phyloP scores from a whole-genome alignment of 108 stramenopile genomes.

The Nitzschia sp. region DNA sequence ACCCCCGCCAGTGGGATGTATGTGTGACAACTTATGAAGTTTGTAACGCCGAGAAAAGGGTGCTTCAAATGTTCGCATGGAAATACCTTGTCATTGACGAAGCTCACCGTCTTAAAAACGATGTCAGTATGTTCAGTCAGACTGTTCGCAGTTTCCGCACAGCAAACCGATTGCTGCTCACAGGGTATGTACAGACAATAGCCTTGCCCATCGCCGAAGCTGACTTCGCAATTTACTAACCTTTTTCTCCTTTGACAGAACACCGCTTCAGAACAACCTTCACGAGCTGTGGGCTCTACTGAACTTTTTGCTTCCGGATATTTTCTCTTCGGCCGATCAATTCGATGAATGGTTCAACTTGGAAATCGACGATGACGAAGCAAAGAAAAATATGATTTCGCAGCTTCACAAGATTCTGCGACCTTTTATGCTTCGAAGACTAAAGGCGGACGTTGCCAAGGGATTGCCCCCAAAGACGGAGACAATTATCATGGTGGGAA shows the following conservation, averaged over 20 bases:
- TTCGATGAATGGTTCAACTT: slow-evolving; percentile 96
- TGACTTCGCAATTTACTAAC: background rate
- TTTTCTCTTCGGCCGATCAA: slow-evolving; percentile 87
- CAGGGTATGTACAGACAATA: slow-evolving; percentile 55
- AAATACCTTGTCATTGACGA: slow-evolving; percentile 98
- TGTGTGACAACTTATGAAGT: slow-evolving; percentile 98
- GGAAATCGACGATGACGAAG: slow-evolving; percentile 81
- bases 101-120: slow-evolving; percentile 98
- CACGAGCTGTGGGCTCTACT: slow-evolving; percentile 90
- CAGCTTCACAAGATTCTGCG: slow-evolving; percentile 97
- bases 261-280: slow-evolving; percentile 96
- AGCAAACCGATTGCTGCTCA: slow-evolving; percentile 92
- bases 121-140: slow-evolving; percentile 85
- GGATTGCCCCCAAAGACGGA: slow-evolving; percentile 92
- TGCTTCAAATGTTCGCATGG: slow-evolving; percentile 91
- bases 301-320: slow-evolving; percentile 91
- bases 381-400: slow-evolving; percentile 94
- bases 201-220: background rate
- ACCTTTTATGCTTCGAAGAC: slow-evolving; percentile 97
- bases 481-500: slow-evolving; percentile 90
- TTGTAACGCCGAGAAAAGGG: slow-evolving; percentile 84
- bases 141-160: slow-evolving; percentile 91
- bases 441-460: slow-evolving; percentile 93
- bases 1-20: slow-evolving; percentile 91
- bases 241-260: slow-evolving; percentile 42